Evolutionary conservation across 78 protist genomes (phyloP).

Genomic region (Dictyostelium firmibasis): DNA sequence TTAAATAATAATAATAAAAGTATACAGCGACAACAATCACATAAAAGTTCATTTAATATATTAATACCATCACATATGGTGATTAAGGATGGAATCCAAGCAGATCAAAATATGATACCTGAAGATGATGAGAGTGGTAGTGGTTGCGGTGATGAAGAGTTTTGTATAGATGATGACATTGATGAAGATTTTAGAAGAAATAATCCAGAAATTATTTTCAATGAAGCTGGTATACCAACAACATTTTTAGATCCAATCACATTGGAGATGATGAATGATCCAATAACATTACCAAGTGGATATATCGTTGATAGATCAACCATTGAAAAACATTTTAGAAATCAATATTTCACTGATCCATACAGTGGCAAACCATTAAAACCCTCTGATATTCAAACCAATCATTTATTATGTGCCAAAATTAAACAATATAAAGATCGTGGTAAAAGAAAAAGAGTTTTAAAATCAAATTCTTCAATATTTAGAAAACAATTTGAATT

Average conservation of each 20-base stretch:
- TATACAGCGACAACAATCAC: neutral
- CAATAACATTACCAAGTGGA: slow-evolving; percentile 35
- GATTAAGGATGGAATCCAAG: neutral
- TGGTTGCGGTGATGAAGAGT: neutral
- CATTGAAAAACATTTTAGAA: slow-evolving; percentile 44
- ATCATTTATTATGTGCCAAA: neutral
- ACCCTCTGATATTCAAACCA: neutral
- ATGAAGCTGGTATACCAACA: slow-evolving; percentile 71
- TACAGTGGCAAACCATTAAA: slow-evolving; percentile 2
- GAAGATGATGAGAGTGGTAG: neutral
- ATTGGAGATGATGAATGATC: slow-evolving; percentile 50
- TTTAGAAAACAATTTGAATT: neutral
- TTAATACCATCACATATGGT: neutral
- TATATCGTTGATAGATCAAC: slow-evolving; percentile 38
- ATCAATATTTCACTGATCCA: slow-evolving; percentile 54
- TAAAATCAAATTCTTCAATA: slow-evolving; percentile 22
- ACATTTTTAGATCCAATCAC: slow-evolving; percentile 69
- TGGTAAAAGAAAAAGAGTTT: slow-evolving; percentile 50
- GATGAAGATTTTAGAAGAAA: slow-evolving; percentile 30
- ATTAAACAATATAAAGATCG: slow-evolving; percentile 16
- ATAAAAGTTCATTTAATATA: neutral
- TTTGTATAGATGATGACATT: neutral
- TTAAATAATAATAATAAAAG: neutral
- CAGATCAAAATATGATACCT: neutral
- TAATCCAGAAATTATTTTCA: slow-evolving; percentile 44